A percentile compares a stretch with the other conserved stretches of the same genome.
phyloP scores from a whole-genome alignment of 345 rosid genomes.

The Syzygium oleosum region DNA sequence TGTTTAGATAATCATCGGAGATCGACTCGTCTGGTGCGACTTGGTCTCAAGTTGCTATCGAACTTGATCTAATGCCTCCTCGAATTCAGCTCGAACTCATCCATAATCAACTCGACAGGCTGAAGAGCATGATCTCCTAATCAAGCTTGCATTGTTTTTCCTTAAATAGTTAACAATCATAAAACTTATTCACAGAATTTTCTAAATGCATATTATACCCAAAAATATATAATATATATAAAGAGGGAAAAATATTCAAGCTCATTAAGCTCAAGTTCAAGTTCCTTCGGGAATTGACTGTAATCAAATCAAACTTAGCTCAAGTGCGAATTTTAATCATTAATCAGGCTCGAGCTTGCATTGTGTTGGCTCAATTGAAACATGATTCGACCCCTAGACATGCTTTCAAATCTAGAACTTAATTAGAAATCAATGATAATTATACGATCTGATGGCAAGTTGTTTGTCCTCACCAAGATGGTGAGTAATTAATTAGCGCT shows the following conservation, averaged over 20 bases:
- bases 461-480: neutral
- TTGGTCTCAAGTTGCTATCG: neutral
- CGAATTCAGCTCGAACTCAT: neutral
- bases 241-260: neutral
- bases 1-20: neutral
- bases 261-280: neutral
- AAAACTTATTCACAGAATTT: neutral
- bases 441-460: neutral
- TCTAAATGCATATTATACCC: neutral
- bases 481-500: neutral
- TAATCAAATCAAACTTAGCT: neutral
- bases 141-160: neutral
- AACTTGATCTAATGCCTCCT: neutral
- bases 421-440: neutral
- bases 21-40: neutral
- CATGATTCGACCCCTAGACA: neutral
- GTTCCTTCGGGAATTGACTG: fast-evolving
- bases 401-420: neutral
- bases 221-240: neutral
- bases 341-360: neutral
- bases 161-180: neutral
- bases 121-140: neutral
- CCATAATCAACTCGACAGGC: neutral
- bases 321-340: neutral
- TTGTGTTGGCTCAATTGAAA: neutral